Evolutionary conservation across 2,329 filamentous ascomycete species (phyloP).

Genomic region (Albifimbria verrucaria): DNA sequence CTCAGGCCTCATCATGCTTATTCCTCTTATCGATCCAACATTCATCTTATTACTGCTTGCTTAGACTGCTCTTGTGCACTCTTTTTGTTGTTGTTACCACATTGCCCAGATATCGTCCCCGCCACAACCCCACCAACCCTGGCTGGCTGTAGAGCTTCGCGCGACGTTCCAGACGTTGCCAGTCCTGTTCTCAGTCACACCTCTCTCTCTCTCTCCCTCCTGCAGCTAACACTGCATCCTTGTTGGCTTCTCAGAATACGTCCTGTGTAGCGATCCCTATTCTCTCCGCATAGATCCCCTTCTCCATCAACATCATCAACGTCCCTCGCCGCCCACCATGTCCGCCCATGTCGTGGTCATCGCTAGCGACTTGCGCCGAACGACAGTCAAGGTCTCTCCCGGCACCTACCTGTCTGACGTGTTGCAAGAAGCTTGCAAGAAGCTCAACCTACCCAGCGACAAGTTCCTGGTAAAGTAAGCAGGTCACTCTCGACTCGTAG

Average conservation of each 20-base stretch:
- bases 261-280: neutral
- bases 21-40: too few relatives aligned
- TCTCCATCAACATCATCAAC: conserved; percentile 4
- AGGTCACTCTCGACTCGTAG: conserved; percentile 8
- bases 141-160: too few relatives aligned
- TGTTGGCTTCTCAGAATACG: neutral
- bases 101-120: too few relatives aligned
- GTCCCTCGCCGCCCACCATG: conserved; percentile 52
- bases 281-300: neutral
- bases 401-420: conserved; percentile 81
- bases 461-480: conserved; percentile 78
- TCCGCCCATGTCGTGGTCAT: conserved; percentile 86
- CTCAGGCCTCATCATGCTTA: too few relatives aligned
- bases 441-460: conserved; percentile 69
- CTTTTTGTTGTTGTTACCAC: too few relatives aligned
- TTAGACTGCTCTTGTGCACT: too few relatives aligned
- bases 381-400: conserved; percentile 79
- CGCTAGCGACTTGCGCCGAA: conserved; percentile 72
- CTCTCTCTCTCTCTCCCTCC: too few relatives aligned
- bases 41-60: too few relatives aligned
- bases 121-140: too few relatives aligned
- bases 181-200: too few relatives aligned
- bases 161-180: too few relatives aligned
- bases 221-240: too few relatives aligned
- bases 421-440: conserved; percentile 80